Conservation (phyloP, 768 basidiomycete genomes). For the Holtermanniella nyarrowii region DNA sequence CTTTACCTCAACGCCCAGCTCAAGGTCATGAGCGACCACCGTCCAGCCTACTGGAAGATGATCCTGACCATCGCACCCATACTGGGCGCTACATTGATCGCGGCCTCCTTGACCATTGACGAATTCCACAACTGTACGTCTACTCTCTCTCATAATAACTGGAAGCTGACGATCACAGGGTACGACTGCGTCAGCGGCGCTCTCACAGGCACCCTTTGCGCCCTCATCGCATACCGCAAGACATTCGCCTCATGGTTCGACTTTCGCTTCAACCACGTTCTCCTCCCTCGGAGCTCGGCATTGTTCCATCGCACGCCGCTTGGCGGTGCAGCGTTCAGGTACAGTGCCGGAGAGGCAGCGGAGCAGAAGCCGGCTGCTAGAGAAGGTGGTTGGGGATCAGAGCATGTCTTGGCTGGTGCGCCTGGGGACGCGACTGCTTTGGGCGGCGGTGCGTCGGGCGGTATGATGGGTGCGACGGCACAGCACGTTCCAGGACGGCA, state of each 20-base stretch:
- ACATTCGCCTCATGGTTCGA: conserved; percentile 53
- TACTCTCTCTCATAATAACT: background rate
- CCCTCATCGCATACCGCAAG: conserved; percentile 49
- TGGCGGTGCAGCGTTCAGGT: conserved; percentile 16
- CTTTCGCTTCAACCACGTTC: conserved; percentile 53
- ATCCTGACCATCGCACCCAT: conserved; percentile 51
- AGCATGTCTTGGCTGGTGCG: conserved; percentile 16
- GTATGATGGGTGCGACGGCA: too few relatives aligned
- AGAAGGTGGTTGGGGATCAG: conserved; percentile 25
- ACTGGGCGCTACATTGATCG: conserved; percentile 51
- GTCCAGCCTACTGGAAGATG: conserved; percentile 58
- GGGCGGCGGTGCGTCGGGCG: conserved; percentile 12
- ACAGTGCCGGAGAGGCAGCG: conserved; percentile 19
- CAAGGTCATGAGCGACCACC: conserved; percentile 53
- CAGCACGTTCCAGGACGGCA: too few relatives aligned
- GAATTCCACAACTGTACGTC: conserved; percentile 47
- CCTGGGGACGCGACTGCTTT: conserved; percentile 21
- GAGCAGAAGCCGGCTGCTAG: conserved; percentile 21
- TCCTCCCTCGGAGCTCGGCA: conserved; percentile 46
- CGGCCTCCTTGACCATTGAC: conserved; percentile 52
- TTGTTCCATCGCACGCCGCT: conserved; percentile 24
- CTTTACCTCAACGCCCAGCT: conserved; percentile 50
- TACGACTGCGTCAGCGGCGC: conserved; percentile 52
- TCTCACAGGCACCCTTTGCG: conserved; percentile 47
- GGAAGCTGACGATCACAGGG: conserved; percentile 23